These are phyloP conservation scores for Hibiscus trionum DNA, from an alignment of 345 rosid genomes.

Conservation along the genomic window DNA sequence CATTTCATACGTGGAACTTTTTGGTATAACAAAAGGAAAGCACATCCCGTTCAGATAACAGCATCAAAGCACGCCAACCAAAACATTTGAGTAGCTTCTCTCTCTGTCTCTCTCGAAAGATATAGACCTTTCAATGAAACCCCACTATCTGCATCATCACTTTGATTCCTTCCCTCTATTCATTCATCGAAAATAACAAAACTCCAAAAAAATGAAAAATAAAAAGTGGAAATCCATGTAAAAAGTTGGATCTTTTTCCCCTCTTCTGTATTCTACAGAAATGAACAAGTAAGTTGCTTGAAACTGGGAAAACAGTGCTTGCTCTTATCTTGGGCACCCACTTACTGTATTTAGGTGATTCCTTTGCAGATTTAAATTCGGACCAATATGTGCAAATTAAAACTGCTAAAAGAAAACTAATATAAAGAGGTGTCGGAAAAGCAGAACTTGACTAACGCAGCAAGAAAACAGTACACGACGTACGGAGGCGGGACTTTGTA, in stretches of 20 bases:
- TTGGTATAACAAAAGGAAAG: slow-evolving; percentile 14
- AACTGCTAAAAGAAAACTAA: no score
- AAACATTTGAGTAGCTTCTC: slow-evolving; percentile 22
- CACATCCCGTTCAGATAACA: slow-evolving; percentile 29
- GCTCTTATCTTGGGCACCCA: slow-evolving; percentile 58
- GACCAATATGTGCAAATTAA: slow-evolving; percentile 11
- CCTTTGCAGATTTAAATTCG: slow-evolving; percentile 77
- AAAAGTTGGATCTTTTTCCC: background rate
- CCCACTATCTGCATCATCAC: slow-evolving; percentile 17
- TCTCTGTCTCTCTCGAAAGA: slow-evolving; percentile 27
- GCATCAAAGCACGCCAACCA: slow-evolving; percentile 50
- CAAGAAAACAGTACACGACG: slow-evolving; percentile 38
- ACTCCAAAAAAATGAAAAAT: background rate
- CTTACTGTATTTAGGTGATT: slow-evolving; percentile 57
- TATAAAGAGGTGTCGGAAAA: slow-evolving; percentile 16
- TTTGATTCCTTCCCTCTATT: slow-evolving; percentile 5
- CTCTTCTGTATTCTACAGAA: background rate
- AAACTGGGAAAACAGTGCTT: slow-evolving; percentile 50
- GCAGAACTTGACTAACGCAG: slow-evolving; percentile 31
- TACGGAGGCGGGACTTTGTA: background rate
- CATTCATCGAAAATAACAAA: slow-evolving; percentile 1
- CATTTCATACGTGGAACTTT: slow-evolving; percentile 35
- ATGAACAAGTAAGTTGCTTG: slow-evolving; percentile 22
- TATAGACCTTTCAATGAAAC: slow-evolving; percentile 47
- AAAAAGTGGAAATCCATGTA: background rate